Conservation (phyloP, 257 asterid genomes). For the Paulownia fortunei region DNA sequence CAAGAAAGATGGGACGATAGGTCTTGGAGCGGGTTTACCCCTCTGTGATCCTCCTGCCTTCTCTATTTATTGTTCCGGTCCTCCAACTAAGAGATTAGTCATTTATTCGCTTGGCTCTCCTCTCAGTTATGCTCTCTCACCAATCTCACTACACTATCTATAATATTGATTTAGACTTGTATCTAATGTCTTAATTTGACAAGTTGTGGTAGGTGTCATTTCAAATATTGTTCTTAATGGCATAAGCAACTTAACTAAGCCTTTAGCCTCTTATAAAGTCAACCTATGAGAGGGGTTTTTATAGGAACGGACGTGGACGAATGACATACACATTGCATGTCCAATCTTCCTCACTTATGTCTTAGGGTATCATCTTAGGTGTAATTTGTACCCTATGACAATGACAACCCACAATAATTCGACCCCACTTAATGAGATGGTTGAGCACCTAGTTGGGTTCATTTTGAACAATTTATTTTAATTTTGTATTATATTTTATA, state of each 20-base stretch:
- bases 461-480: too few relatives aligned
- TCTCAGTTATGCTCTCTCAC: too few relatives aligned
- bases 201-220: neutral
- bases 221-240: neutral
- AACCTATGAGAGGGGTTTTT: neutral
- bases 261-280: neutral
- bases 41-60: too few relatives aligned
- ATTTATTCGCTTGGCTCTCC: too few relatives aligned
- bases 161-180: neutral
- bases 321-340: neutral
- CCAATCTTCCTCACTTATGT: neutral
- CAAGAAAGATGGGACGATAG: too few relatives aligned
- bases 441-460: too few relatives aligned
- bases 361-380: neutral
- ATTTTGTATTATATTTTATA: too few relatives aligned
- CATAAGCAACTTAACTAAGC: neutral
- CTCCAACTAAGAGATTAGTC: too few relatives aligned
- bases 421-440: neutral
- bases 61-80: too few relatives aligned
- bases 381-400: neutral
- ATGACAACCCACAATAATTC: neutral
- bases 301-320: conserved; percentile 11
- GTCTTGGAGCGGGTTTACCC: too few relatives aligned
- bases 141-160: neutral
- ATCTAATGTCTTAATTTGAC: neutral